Percentiles rank a stretch among this genome's conserved stretches.
Conservation (phyloP, 2,329 filamentous ascomycete genomes). For the Aaosphaeria pasadenensis region DNA sequence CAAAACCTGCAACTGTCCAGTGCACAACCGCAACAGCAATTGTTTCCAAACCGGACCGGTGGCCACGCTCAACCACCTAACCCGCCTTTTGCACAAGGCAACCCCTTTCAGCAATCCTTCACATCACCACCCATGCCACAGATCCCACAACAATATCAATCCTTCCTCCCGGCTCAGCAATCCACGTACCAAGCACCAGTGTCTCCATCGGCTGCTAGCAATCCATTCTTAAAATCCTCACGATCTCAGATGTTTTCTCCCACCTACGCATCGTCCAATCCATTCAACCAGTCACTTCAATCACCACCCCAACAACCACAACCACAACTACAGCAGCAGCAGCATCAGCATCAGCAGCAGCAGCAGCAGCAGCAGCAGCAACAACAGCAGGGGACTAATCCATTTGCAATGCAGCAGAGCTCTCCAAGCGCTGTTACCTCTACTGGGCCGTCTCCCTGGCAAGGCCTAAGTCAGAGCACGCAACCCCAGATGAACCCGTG, state of each 20-base stretch:
- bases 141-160: constrained; percentile 36
- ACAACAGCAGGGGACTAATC: constrained; percentile 8
- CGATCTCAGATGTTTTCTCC: constrained; percentile 43
- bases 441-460: too few relatives aligned
- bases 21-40: constrained; percentile 43
- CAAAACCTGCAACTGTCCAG: constrained; percentile 67
- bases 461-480: too few relatives aligned
- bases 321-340: constrained; percentile 23
- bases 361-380: constrained; percentile 32
- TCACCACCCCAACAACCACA: constrained; percentile 20
- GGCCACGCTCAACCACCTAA: constrained; percentile 47
- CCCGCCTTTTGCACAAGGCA: constrained; percentile 34
- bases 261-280: constrained; percentile 28
- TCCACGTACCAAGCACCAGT: constrained; percentile 37
- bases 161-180: constrained; percentile 27
- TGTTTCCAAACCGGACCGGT: constrained; percentile 76
- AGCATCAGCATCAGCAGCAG: constrained; percentile 14
- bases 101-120: constrained; percentile 41
- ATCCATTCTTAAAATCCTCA: constrained; percentile 44
- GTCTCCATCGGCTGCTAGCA: constrained; percentile 36
- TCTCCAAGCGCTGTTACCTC: too few relatives aligned
- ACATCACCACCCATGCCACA: constrained; percentile 42
- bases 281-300: constrained; percentile 28
- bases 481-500: too few relatives aligned
- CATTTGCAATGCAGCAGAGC: too few relatives aligned